Conservation (phyloP, 2,329 filamentous ascomycete genomes). For the Fulvia fulva region DNA sequence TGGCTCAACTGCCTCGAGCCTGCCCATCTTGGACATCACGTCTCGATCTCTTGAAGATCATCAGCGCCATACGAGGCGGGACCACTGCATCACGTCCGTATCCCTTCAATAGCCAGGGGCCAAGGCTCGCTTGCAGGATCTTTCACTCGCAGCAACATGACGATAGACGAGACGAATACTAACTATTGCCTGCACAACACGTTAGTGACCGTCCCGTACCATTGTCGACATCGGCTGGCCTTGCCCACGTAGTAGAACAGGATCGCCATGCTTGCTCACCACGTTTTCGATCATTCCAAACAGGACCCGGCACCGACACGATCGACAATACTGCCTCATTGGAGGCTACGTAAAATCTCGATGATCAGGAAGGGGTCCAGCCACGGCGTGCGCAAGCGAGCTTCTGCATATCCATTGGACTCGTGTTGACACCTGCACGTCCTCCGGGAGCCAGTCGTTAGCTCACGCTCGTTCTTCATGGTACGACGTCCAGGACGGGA, state of each 20-base stretch:
- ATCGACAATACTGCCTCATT: neutral
- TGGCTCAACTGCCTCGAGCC: too few species aligned
- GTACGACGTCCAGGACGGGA: too few species aligned
- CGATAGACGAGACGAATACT: neutral
- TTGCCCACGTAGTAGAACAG: neutral
- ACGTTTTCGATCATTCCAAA: neutral
- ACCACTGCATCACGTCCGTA: neutral
- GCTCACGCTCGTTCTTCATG: too few species aligned
- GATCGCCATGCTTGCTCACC: neutral
- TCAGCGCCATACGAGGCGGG: neutral
- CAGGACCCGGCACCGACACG: neutral
- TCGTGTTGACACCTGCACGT: too few species aligned
- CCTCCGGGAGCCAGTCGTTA: too few species aligned
- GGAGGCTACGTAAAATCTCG: too few species aligned
- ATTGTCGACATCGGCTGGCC: neutral
- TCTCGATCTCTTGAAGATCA: neutral
- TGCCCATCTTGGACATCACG: neutral
- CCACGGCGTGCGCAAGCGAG: too few species aligned
- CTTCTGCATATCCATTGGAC: too few species aligned
- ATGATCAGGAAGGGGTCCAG: too few species aligned
- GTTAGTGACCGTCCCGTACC: neutral
- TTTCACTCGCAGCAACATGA: neutral
- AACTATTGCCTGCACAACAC: neutral
- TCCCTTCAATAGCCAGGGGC: neutral
- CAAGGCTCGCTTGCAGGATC: neutral